Conservation (phyloP, 2,329 filamentous ascomycete species). For the Pseudogymnoascus destructans region DNA sequence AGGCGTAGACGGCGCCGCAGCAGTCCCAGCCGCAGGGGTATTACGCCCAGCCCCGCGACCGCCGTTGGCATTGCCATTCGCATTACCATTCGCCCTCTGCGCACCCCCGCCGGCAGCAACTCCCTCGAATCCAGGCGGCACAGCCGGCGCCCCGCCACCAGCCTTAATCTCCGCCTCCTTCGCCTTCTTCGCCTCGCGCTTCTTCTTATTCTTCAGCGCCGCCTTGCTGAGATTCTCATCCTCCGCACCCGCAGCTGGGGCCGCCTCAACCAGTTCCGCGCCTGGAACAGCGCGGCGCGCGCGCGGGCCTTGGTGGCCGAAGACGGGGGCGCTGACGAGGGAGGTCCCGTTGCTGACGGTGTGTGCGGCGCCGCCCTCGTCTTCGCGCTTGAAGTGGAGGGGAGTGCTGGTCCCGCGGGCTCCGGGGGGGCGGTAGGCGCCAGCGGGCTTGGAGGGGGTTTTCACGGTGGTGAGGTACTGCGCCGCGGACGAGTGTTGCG, state of each 20-base stretch:
- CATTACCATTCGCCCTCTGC: conserved; percentile 27
- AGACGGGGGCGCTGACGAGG: conserved; percentile 57
- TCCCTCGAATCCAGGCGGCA: conserved; percentile 33
- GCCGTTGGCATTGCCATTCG: conserved; percentile 21
- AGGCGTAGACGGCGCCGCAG: conserved; percentile 13
- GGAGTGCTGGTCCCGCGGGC: conserved; percentile 81
- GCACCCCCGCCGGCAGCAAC: conserved; percentile 31
- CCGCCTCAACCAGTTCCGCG: conserved; percentile 59
- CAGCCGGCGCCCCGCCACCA: conserved; percentile 23
- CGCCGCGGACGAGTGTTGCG: conserved; percentile 67
- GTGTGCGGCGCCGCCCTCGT: conserved; percentile 86
- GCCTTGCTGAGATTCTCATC: conserved; percentile 71
- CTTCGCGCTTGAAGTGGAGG: conserved; percentile 91
- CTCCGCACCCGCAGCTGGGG: conserved; percentile 45
- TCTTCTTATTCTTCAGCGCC: conserved; percentile 96
- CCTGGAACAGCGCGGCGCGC: conserved; percentile 71
- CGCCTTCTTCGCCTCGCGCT: conserved; percentile 82
- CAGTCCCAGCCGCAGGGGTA: conserved; percentile 9
- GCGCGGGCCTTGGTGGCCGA: conserved; percentile 47
- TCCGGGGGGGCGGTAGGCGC: conserved; percentile 88
- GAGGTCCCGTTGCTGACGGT: conserved; percentile 64
- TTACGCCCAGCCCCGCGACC: not conserved
- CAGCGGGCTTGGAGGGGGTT: conserved; percentile 92
- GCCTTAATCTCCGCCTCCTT: conserved; percentile 62
- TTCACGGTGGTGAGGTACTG: conserved; percentile 77